Conservation (phyloP, 805 yeast species). For the Ogataea minuta region DNA sequence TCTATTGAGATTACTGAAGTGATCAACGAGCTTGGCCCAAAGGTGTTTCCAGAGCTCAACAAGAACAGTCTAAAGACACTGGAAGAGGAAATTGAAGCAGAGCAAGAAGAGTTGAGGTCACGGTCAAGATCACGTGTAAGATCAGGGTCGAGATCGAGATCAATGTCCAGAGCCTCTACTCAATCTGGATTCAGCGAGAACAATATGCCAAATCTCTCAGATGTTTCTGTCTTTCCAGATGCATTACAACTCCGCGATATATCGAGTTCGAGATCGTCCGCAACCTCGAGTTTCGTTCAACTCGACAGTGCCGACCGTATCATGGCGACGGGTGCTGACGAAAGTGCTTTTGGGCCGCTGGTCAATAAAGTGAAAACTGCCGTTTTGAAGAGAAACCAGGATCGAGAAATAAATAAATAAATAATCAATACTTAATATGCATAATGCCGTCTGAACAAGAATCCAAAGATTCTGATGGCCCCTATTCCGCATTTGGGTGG, state of each 20-base stretch:
- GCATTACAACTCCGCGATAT: slow-evolving; percentile 23
- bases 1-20: slow-evolving; percentile 74
- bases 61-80: slow-evolving; percentile 18
- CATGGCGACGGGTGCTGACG: slow-evolving; percentile 8
- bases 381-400: slow-evolving; percentile 26
- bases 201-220: slow-evolving; percentile 28
- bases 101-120: slow-evolving; percentile 14
- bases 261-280: slow-evolving; percentile 3
- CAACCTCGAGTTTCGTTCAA: slow-evolving; percentile 17
- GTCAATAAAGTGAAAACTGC: slow-evolving; percentile 24
- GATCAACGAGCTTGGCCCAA: slow-evolving; percentile 80
- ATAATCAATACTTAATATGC: slow-evolving; percentile 1
- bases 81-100: slow-evolving; percentile 25
- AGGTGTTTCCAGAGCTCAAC: slow-evolving; percentile 75
- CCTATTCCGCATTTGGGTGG: neutral
- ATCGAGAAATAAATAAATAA: slow-evolving; percentile 5
- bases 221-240: slow-evolving; percentile 36
- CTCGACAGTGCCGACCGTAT: slow-evolving; percentile 9
- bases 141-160: slow-evolving; percentile 17
- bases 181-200: slow-evolving; percentile 30
- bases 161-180: slow-evolving; percentile 21
- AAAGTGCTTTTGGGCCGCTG: neutral
- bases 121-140: slow-evolving; percentile 5
- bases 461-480: neutral
- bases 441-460: neutral